Base-by-base conservation (phyloP, 192 early-diverging fungal genomes). In the Rhizophagus prolifer region DNA sequence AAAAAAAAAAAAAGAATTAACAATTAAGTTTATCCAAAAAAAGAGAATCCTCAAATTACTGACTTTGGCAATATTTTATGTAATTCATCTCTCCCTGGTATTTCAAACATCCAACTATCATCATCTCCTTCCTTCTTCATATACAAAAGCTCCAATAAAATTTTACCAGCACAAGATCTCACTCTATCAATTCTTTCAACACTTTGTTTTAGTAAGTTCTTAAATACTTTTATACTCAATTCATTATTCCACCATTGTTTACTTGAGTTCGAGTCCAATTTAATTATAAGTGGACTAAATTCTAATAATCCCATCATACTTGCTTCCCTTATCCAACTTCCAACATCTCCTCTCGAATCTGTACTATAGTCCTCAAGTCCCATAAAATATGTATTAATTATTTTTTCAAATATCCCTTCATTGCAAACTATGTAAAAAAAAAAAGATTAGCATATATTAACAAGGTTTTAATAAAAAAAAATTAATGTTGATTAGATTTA, bases 181-280 rank as follows among this genome's bases (percentile, higher is more conserved):
- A 97, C 87, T 59, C 90, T 81, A 82, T 99, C 97, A 78, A 99
- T 98, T 77, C 95, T 95, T 81, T 98, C 97, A 2, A 96, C 92
- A 47, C 90, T 87, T 69, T 96, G 93, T 28, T 92, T 89, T 54
- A 96, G 67, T 41, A 94, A 58, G 12, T 78, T 81, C 9, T 72
- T 78, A 7, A 93, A 70, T 12, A 90, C 72, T 8, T 77, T 77
- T 41, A 9, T 75, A 72, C 72, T 87, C 34, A 73, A 84, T 63
- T 72, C 81, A 38, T 79, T 70, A 0, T 79, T 78, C 9, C 91
- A 75, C 28, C 88, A 88, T 28, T 59, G 66, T 5, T 70, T 26
- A 54, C 58, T 28, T 23, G 73, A 16, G 21, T 21, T 13, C 8
- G 58, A 50, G 9, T 84, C 87, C 63, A 82, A 72, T 26, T 70